Percentiles rank a stretch among this genome's conserved stretches.
Evolutionary conservation across 192 early-diverging fungal genomes (phyloP).

Genomic region (Coemansia sp.): DNA sequence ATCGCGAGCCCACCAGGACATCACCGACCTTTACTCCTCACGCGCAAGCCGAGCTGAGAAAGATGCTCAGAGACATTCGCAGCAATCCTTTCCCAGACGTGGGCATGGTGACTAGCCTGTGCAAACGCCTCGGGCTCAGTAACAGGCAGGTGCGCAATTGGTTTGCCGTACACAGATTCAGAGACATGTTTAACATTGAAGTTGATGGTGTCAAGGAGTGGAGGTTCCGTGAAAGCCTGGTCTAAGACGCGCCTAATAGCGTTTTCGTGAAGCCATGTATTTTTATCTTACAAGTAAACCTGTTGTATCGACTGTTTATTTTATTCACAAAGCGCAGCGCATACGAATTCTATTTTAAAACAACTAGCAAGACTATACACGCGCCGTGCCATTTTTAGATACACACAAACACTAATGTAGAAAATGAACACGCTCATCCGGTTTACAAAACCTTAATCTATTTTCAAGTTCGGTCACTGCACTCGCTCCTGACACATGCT

Average conservation of each 20-base stretch:
- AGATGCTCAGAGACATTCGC: slow-evolving; percentile 24
- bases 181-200: slow-evolving; percentile 23
- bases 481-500: not conserved
- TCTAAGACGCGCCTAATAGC: not conserved
- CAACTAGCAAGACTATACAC: too few species aligned
- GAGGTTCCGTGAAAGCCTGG: slow-evolving; percentile 28
- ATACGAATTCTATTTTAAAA: not conserved
- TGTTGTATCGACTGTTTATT: too few species aligned
- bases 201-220: slow-evolving; percentile 20
- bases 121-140: slow-evolving; percentile 14
- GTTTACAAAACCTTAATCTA: slow-evolving; percentile 8
- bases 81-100: slow-evolving; percentile 34
- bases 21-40: slow-evolving; percentile 22
- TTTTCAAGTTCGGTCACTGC: slow-evolving; percentile 5
- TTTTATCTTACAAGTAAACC: not conserved
- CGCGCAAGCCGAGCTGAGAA: slow-evolving; percentile 17
- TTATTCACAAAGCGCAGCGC: too few species aligned
- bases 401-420: not conserved
- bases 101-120: slow-evolving; percentile 15
- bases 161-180: slow-evolving; percentile 46
- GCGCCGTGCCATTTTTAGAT: slow-evolving; percentile 9
- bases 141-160: slow-evolving; percentile 47
- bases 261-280: not conserved
- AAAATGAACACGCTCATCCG: not conserved
- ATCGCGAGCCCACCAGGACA: not conserved